Evolutionary conservation across 768 basidiomycete genomes (phyloP), one percentile per base, ranked within the genome.

Genomic region (Auriculariales sp.): DNA sequence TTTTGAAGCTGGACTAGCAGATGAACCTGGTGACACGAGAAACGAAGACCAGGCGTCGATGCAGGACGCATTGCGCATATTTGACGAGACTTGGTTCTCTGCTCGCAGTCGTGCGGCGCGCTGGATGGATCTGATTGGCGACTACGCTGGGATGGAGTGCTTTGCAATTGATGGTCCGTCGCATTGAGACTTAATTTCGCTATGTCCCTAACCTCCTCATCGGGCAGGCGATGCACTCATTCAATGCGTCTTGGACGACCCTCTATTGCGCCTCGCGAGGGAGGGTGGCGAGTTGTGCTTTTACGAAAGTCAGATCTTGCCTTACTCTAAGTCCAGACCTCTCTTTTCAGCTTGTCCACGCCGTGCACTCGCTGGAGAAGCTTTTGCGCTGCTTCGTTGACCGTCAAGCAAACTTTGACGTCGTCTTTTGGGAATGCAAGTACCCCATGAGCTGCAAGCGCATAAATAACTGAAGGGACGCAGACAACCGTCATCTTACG

Each of bases 121-220:
- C 50, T 75, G 73, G 76, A 82, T 83, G 80, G 81, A 83, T 59
- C 66, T 83, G 7, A 62, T 83, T 27, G 79, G 80, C 3, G 82
- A 81, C 57, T 83, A 81, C 59, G 81, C 77, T 19, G 82, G 82
- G 1, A 70, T 58, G 30, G 82, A 84, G 57, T 68, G 70, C 14
- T 84, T 84, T 56, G 56, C 82, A 33, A 66, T 84, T 51, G 79
- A 83, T 59, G 81, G 81, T 76, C 58, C 31, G 58, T 54, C n/a
- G n/a, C n/a, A n/a, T n/a, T n/a, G n/a, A n/a, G 17, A 34, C 10
- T 47, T 44, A 34, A 30, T 36, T 17, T 19, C 24, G n/a, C 33
- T 25, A 24, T 11, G 35, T 31, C 50, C 19, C 34, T n/a, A 45
- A n/a, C 14, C 19, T 27, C 47, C 24, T 27, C 9, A 36, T 24